Evolutionary conservation across 139 green algal species (phyloP), one percentile per base, ranked within the genome.

Genomic region (Ettlia oleoabundans): DNA sequence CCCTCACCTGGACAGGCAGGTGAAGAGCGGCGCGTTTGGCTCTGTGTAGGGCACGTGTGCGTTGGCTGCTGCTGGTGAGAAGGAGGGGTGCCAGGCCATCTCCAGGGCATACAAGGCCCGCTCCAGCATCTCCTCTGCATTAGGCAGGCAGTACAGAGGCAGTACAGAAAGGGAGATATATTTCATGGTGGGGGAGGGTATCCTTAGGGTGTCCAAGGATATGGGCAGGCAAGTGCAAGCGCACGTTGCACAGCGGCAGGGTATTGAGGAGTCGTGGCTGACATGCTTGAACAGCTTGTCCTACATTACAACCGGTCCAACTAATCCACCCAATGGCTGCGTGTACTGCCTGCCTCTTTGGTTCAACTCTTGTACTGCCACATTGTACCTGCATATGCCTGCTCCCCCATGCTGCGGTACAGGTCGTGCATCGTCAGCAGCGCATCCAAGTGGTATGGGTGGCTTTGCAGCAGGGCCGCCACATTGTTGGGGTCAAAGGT

Each of bases 341-440:
- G n/a, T n/a, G n/a, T n/a, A n/a, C n/a, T n/a, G n/a, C n/a, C n/a
- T n/a, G n/a, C n/a, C n/a, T n/a, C n/a, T n/a, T n/a, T n/a, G n/a
- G n/a, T n/a, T n/a, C n/a, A n/a, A n/a, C n/a, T n/a, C n/a, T n/a
- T n/a, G n/a, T n/a, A n/a, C n/a, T n/a, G n/a, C n/a, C n/a, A n/a
- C 38, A 79, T 41, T 66, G 88, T 88, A 66, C 91, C 91, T n/a
- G 89, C 86, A 22, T 90, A 90, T 15, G 83, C 75, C 51, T 92
- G 88, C 83, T 98, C 93, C 13, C 93, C 94, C 55, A 84, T 94
- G 3, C 82, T 62, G 42, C 92, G 85, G 89, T 96, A 94, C 55
- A 97, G 84, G 78, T 98, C 94, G n/a, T 91, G 85, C 91, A 98
- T 95, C 1, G 96, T 90, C 77, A 98, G 87, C 76, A 98, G 89